Evolutionary conservation across 2,329 filamentous ascomycete species (phyloP).

Genomic region (Xylaria sp.): DNA sequence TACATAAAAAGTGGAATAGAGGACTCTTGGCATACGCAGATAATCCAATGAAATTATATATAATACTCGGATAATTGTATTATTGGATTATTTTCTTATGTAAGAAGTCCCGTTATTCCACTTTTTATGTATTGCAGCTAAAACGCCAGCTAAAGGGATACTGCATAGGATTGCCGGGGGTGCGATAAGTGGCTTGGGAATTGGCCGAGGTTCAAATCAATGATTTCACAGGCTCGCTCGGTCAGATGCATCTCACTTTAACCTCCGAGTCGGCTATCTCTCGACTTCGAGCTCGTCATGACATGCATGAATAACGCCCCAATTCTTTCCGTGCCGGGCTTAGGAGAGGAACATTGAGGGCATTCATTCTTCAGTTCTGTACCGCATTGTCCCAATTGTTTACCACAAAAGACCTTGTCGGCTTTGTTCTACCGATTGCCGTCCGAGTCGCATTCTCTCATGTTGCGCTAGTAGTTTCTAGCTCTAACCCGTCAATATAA

Average conservation of each 20-base stretch:
- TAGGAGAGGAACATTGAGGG: constrained; percentile 11
- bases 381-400: constrained; percentile 10
- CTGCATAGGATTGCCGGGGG: constrained; percentile 7
- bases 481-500: constrained; percentile 35
- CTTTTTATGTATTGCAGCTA: too few relatives aligned
- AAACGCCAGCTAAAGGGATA: too few relatives aligned
- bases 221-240: constrained; percentile 38
- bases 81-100: too few relatives aligned
- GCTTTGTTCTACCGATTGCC: constrained; percentile 19
- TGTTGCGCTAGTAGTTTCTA: constrained; percentile 36
- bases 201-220: constrained; percentile 48
- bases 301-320: constrained; percentile 19
- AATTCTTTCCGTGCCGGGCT: constrained; percentile 8
- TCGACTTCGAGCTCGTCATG: constrained; percentile 29
- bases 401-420: constrained; percentile 1
- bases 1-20: too few relatives aligned
- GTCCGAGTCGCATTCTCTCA: constrained; percentile 18
- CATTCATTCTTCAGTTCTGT: neutral
- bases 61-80: too few relatives aligned
- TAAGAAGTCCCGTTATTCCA: too few relatives aligned
- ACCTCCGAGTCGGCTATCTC: constrained; percentile 31
- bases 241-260: constrained; percentile 29
- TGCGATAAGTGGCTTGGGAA: constrained; percentile 8
- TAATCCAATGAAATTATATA: too few relatives aligned
- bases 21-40: too few relatives aligned